These are phyloP conservation scores for Diaporthe batatas DNA, from an alignment of 2,329 filamentous ascomycete species.

Conservation along the genomic window DNA sequence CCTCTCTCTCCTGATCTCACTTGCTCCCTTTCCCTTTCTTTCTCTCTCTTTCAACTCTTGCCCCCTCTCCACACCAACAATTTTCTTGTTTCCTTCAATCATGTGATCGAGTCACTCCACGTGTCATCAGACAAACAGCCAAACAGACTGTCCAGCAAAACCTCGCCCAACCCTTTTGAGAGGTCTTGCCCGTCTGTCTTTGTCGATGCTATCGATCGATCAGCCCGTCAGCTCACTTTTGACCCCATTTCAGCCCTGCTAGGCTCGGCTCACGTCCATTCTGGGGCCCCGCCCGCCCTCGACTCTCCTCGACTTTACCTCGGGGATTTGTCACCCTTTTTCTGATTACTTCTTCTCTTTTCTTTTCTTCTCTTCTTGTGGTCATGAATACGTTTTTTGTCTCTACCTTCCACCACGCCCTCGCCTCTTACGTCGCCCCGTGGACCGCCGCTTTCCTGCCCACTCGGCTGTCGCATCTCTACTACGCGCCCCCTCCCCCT, in stretches of 20 bases:
- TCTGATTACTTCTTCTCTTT: not conserved
- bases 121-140: conserved; percentile 19
- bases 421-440: conserved; percentile 29
- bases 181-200: not conserved
- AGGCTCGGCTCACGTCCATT: conserved; percentile 12
- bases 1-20: not conserved
- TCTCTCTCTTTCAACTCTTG: not conserved
- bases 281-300: conserved; percentile 21
- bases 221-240: conserved; percentile 30
- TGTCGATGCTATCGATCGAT: not conserved
- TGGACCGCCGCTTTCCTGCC: conserved; percentile 6
- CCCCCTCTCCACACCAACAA: not conserved
- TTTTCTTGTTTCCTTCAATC: conserved; percentile 21
- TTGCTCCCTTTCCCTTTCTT: not conserved
- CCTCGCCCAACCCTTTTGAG: not conserved
- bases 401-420: conserved; percentile 28
- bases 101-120: conserved; percentile 29
- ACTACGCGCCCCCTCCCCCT: conserved; percentile 17
- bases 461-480: conserved; percentile 25
- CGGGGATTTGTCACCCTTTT: conserved; percentile 1
- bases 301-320: not conserved
- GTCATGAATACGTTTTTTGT: conserved; percentile 31
- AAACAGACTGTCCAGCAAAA: not conserved
- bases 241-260: conserved; percentile 11
- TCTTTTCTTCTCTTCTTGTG: not conserved